Evolutionary conservation across 768 basidiomycete species (phyloP).

Genomic region (Suillus variegatus): DNA sequence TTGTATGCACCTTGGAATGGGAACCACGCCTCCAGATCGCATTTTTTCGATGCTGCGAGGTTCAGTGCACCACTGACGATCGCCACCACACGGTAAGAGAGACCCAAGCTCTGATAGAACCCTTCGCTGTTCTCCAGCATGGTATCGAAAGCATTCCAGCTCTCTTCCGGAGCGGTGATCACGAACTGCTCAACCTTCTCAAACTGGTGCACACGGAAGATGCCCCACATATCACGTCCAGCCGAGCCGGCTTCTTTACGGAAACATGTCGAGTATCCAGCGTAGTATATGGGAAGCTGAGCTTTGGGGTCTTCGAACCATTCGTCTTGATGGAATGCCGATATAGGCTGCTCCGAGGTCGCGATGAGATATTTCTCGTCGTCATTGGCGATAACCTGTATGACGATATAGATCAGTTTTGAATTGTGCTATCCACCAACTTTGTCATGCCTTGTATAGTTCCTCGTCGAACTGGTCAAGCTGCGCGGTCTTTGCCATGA

Average conservation of each 20-base stretch:
- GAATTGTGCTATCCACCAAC: background rate
- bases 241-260: conserved; percentile 98
- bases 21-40: conserved; percentile 99
- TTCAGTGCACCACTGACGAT: conserved; percentile 98
- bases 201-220: conserved; percentile 99
- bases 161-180: conserved; percentile 91
- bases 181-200: conserved; percentile 99
- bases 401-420: conserved; percentile 1
- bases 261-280: conserved; percentile 94
- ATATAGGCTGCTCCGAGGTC: conserved; percentile 98
- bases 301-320: conserved; percentile 94
- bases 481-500: conserved; percentile 98
- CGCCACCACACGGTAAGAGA: conserved; percentile 90
- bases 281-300: conserved; percentile 91
- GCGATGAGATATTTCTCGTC: conserved; percentile 99
- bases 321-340: conserved; percentile 92
- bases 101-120: conserved; percentile 93
- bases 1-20: conserved; percentile 96
- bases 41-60: conserved; percentile 96
- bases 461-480: conserved; percentile 99
- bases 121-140: conserved; percentile 91
- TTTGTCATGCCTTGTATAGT: conserved; percentile 82
- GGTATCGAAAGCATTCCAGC: conserved; percentile 89
- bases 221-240: conserved; percentile 99
- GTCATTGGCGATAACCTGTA: conserved; percentile 81